Base-by-base conservation (phyloP, 169 alveolate genomes). In the Plasmodium inui region DNA sequence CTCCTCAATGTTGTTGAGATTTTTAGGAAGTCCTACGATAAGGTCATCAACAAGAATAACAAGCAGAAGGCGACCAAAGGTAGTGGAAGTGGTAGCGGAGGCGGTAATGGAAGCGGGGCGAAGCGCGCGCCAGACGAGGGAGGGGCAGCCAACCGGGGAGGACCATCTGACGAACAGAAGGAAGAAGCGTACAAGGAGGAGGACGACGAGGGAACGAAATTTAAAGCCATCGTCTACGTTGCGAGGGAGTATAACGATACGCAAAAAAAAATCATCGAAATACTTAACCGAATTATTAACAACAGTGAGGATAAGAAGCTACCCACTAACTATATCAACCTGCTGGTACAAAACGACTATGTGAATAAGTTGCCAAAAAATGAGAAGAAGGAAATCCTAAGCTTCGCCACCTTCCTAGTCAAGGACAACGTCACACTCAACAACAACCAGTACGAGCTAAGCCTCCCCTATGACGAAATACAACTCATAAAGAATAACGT, bases 351-450 rank as follows among this genome's bases (percentile, higher is more conserved):
- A 61, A 89, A 95, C 22, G 96, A 92, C 4, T 76, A 93, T 61
- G 95, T 96, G 37, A 95, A 86, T 72, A 93, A 70, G 37, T 73
- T 96, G 37, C 92, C 95, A 12, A 92, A 91, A 72, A 93, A 96
- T 71, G 97, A 96, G 44, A 97, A 97, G 93, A 96, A 96, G 73
- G 95, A 95, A 44, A 97, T 98, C 30, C 72, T 98, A 91, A 97
- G 97, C n/a, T 97, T 97, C 73, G 99, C 99, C 2, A 95, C 98
- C 14, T 97, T 95, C 92, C 95, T 97, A 30, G 96, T 96, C 72
- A 94, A 96, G 94, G 96, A 95, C 30, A 98, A 97, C 84, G 98
- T 96, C 8, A 94, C 96, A 71, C 91, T 92, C 61, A 88, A 92
- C 72, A 97, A 98, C 37, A 95, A 92, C 28, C 97, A 97, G 46